Percentiles rank a stretch among this genome's conserved stretches.
These are phyloP conservation scores for Plasmodium inui DNA, from an alignment of 169 alveolate genomes.

Conservation along the genomic window DNA sequence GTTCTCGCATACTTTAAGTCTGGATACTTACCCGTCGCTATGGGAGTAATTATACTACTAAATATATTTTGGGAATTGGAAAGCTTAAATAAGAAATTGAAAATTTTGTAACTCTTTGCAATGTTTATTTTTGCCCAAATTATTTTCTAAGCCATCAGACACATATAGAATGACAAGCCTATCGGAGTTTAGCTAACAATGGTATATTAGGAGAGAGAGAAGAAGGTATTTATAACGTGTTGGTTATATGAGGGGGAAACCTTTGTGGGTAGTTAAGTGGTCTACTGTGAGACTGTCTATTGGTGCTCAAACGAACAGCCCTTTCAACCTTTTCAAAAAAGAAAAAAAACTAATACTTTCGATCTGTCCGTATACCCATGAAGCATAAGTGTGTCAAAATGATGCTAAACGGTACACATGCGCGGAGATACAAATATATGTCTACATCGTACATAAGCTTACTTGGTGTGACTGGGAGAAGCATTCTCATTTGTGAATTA, in stretches of 20 bases:
- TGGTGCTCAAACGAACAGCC: not conserved
- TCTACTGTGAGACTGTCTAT: not conserved
- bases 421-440: not conserved
- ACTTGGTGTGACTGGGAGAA: not conserved
- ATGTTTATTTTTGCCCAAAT: not conserved
- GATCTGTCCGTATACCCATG: not conserved
- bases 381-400: not conserved
- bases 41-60: not conserved
- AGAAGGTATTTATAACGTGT: not conserved
- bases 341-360: not conserved
- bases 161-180: not conserved
- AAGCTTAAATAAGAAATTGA: constrained; percentile 1
- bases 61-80: not conserved
- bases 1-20: not conserved
- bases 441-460: not conserved
- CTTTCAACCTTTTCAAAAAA: not conserved
- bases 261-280: not conserved
- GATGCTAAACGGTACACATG: not conserved
- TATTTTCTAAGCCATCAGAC: not conserved
- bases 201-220: not conserved
- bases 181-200: not conserved
- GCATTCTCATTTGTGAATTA: not conserved
- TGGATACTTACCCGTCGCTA: not conserved
- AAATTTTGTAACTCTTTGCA: not conserved
- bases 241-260: not conserved